A percentile compares a stretch with the other conserved stretches of the same genome.
phyloP scores from a whole-genome alignment of 495 filamentous ascomycete species.

The Hyphodiscus hymeniophilus region DNA sequence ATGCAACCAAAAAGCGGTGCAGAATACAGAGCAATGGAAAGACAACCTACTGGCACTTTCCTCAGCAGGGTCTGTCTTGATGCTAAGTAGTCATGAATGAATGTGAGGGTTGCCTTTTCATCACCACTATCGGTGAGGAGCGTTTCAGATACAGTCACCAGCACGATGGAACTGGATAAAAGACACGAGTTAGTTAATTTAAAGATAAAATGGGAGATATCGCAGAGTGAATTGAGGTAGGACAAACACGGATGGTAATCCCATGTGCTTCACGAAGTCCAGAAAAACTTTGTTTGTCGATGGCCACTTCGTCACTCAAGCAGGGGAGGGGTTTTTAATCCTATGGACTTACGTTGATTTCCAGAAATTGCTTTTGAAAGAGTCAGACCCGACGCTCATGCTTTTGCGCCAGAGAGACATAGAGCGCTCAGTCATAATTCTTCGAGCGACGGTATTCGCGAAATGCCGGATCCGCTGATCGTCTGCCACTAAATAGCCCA shows the following conservation, averaged over 20 bases:
- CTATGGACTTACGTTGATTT: conserved; percentile 38
- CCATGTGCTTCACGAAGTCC: too few relatives aligned
- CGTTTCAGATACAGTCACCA: conserved; percentile 42
- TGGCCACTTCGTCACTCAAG: too few relatives aligned
- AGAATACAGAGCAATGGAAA: neutral
- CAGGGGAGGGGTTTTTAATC: too few relatives aligned
- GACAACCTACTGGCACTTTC: conserved; percentile 33
- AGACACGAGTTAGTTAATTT: neutral
- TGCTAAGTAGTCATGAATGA: conserved; percentile 44
- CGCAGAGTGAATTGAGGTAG: neutral
- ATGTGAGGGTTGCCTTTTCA: conserved; percentile 29
- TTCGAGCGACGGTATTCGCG: conserved; percentile 36
- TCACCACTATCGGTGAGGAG: conserved; percentile 32
- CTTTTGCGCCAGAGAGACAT: conserved; percentile 22
- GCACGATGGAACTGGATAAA: conserved; percentile 35
- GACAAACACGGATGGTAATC: too few relatives aligned
- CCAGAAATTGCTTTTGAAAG: conserved; percentile 40
- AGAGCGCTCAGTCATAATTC: conserved; percentile 33
- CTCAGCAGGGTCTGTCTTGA: conserved; percentile 37
- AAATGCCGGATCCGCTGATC: conserved; percentile 40
- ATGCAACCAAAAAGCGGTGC: neutral
- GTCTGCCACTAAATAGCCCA: conserved; percentile 41
- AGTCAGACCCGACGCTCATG: conserved; percentile 18
- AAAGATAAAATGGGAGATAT: neutral
- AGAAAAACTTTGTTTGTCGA: too few relatives aligned